Conservation (phyloP, 2,329 filamentous ascomycete genomes). For the Alternaria arborescens region DNA sequence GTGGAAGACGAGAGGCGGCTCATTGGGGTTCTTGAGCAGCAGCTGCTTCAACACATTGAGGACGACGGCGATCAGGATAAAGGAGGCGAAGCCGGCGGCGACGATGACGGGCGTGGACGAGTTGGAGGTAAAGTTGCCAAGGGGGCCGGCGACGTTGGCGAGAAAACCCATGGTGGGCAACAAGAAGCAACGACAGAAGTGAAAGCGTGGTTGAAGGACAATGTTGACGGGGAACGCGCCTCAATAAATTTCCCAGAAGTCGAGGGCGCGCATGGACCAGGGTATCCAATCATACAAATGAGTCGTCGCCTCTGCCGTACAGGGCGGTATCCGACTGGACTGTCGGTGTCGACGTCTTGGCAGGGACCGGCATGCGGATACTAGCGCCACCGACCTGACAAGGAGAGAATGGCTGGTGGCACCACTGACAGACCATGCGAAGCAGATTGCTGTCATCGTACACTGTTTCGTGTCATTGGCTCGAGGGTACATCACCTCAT, state of each 20-base stretch:
- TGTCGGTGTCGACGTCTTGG: slow-evolving; percentile 21
- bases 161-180: slow-evolving; percentile 61
- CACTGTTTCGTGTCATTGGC: slow-evolving; percentile 33
- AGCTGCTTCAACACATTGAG: slow-evolving; percentile 84
- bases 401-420: slow-evolving; percentile 22
- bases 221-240: slow-evolving; percentile 25
- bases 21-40: slow-evolving; percentile 79
- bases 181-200: slow-evolving; percentile 11
- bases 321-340: slow-evolving; percentile 23
- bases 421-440: slow-evolving; percentile 35
- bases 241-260: slow-evolving; percentile 41
- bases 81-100: slow-evolving; percentile 55
- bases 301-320: slow-evolving; percentile 19
- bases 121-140: slow-evolving; percentile 56
- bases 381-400: slow-evolving; percentile 14
- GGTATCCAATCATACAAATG: slow-evolving; percentile 8
- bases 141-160: slow-evolving; percentile 57
- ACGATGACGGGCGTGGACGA: slow-evolving; percentile 56
- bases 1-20: slow-evolving; percentile 70
- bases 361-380: slow-evolving; percentile 25
- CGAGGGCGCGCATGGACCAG: slow-evolving; percentile 32
- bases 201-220: slow-evolving; percentile 11
- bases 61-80: slow-evolving; percentile 67
- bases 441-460: slow-evolving; percentile 18
- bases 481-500: slow-evolving; percentile 8